Evolutionary conservation across 2,329 filamentous ascomycete genomes (phyloP).

Genomic region (Albifimbria verrucaria): DNA sequence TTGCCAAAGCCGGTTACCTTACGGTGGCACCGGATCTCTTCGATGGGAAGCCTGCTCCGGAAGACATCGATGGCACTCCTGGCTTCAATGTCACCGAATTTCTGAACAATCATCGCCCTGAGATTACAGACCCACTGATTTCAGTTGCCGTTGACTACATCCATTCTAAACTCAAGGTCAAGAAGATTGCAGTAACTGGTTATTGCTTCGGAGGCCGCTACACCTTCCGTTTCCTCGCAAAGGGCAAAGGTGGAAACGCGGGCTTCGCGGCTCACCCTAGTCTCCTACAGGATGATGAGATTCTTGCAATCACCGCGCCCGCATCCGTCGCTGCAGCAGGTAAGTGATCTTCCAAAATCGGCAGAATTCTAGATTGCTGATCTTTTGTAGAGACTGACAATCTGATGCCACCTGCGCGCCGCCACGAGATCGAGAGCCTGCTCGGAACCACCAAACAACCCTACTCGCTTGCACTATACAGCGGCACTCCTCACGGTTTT

Average conservation of each 20-base stretch:
- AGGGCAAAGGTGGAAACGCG: constrained; percentile 46
- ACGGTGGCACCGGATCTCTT: constrained; percentile 23
- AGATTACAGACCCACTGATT: constrained; percentile 17
- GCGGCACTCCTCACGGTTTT: constrained; percentile 67
- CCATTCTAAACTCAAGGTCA: constrained; percentile 33
- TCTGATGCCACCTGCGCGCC: constrained; percentile 48
- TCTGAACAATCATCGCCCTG: constrained; percentile 13
- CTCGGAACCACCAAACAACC: constrained; percentile 44
- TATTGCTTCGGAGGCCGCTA: constrained; percentile 62
- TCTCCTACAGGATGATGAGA: constrained; percentile 51
- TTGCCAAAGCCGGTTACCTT: constrained; percentile 21
- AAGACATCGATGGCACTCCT: constrained; percentile 12
- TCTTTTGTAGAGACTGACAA: constrained; percentile 43
- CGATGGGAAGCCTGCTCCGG: constrained; percentile 16
- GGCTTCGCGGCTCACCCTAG: constrained; percentile 62
- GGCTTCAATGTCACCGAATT: constrained; percentile 17
- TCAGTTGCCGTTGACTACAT: constrained; percentile 11
- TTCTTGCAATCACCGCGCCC: constrained; percentile 48
- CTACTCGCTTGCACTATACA: constrained; percentile 66
- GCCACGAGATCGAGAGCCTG: constrained; percentile 52
- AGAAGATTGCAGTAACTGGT: constrained; percentile 48
- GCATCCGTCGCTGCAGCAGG: constrained; percentile 56
- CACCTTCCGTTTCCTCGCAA: constrained; percentile 47
- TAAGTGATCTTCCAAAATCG: constrained; percentile 21
- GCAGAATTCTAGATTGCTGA: background rate